phyloP scores from a whole-genome alignment of 768 basidiomycete species.

The Coprinopsis marcescibilis region DNA sequence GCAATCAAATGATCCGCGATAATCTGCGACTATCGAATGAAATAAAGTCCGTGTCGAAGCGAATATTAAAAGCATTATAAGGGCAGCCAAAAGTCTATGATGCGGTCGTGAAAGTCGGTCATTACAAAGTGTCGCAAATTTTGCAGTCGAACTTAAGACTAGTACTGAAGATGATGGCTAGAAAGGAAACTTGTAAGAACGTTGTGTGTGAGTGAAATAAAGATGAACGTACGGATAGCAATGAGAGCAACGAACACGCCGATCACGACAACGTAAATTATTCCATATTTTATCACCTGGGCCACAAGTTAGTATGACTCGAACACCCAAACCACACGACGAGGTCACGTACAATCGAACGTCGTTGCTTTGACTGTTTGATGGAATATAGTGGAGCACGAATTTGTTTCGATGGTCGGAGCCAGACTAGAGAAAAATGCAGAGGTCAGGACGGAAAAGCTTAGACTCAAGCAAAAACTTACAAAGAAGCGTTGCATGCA shows the following conservation, averaged over 20 bases:
- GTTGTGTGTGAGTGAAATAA: constrained; percentile 9
- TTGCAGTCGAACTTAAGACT: constrained; percentile 57
- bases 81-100: constrained; percentile 23
- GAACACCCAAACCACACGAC: constrained; percentile 1
- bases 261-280: constrained; percentile 66
- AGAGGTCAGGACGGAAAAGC: constrained; percentile 16
- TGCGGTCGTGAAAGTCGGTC: constrained; percentile 25
- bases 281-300: constrained; percentile 81
- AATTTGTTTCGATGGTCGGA: constrained; percentile 91
- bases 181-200: constrained; percentile 9
- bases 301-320: constrained; percentile 11
- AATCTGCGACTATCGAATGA: constrained; percentile 22
- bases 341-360: constrained; percentile 68
- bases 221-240: constrained; percentile 56
- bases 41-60: constrained; percentile 6
- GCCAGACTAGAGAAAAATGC: constrained; percentile 62
- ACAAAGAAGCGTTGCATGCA: constrained; percentile 92
- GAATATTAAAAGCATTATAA: constrained; percentile 25
- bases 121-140: constrained; percentile 62
- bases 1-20: constrained; percentile 30
- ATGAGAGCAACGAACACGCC: constrained; percentile 72
- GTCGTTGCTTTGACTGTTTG: constrained; percentile 84
- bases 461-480: constrained; percentile 29
- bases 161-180: constrained; percentile 59
- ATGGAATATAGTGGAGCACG: constrained; percentile 86